These are phyloP conservation scores for Calonectria ilicicola DNA, from an alignment of 2,329 filamentous ascomycete species.

Conservation along the genomic window DNA sequence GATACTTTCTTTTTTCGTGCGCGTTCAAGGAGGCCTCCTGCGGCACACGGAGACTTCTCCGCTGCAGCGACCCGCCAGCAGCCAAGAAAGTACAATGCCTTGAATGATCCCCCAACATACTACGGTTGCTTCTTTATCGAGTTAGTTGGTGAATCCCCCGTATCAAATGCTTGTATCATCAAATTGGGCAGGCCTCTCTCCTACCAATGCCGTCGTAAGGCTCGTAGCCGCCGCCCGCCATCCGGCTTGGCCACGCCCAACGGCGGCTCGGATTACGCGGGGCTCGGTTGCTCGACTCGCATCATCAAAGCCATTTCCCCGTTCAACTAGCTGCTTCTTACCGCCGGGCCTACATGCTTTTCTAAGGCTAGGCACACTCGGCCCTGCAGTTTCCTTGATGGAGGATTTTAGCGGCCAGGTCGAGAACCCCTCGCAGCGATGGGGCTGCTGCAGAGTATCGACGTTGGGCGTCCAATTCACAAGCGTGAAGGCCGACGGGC, in stretches of 20 bases:
- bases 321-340: background rate
- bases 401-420: background rate
- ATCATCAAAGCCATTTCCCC: background rate
- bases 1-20: background rate
- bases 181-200: background rate
- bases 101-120: background rate
- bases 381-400: background rate
- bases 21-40: slow-evolving; percentile 28
- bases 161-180: background rate
- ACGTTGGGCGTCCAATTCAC: background rate
- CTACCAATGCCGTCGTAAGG: background rate
- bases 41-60: slow-evolving; percentile 17
- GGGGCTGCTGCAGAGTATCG: background rate
- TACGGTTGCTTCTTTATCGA: background rate
- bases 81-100: slow-evolving; percentile 17
- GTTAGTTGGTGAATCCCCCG: background rate
- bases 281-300: background rate
- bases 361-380: background rate
- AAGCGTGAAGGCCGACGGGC: no score
- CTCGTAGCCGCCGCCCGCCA: background rate
- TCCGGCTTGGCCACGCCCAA: background rate
- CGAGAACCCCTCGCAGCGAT: background rate
- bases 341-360: background rate
- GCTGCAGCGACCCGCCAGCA: slow-evolving; percentile 18
- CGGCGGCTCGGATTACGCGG: background rate